Percentiles rank a stretch among this genome's conserved stretches.
phyloP scores from a whole-genome alignment of 2,329 filamentous ascomycete species.

The Pseudocercospora pini-densiflorae region DNA sequence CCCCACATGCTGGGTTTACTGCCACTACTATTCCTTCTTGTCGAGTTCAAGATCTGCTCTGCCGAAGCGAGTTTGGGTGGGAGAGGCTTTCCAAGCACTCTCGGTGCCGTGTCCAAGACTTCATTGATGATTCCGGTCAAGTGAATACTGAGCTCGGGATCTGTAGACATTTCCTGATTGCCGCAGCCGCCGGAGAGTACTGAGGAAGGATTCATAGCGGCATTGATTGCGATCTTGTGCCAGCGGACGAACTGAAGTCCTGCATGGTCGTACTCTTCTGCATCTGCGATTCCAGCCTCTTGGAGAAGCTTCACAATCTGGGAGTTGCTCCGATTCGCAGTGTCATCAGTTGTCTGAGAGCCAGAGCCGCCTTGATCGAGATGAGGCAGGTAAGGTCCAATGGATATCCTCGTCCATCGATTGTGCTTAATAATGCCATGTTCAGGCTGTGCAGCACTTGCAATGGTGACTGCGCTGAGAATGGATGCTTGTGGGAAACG shows the following conservation, averaged over 20 bases:
- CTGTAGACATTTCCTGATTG: constrained; percentile 68
- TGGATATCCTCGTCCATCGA: constrained; percentile 73
- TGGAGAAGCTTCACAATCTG: constrained; percentile 61
- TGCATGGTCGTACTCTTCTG: constrained; percentile 65
- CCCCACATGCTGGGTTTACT: constrained; percentile 68
- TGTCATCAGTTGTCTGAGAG: constrained; percentile 29
- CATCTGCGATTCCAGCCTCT: constrained; percentile 68
- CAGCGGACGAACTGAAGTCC: constrained; percentile 72
- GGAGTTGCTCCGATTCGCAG: constrained; percentile 46
- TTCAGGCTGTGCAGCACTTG: constrained; percentile 68
- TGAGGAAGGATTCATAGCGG: constrained; percentile 73
- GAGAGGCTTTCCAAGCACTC: constrained; percentile 65
- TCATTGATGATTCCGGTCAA: constrained; percentile 71
- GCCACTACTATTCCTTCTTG: constrained; percentile 64
- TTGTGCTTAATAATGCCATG: constrained; percentile 71
- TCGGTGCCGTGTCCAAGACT: constrained; percentile 66
- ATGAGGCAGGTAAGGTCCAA: constrained; percentile 67
- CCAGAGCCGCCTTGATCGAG: constrained; percentile 42
- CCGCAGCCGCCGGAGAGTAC: constrained; percentile 68
- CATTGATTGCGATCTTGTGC: constrained; percentile 80
- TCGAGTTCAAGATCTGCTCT: constrained; percentile 67
- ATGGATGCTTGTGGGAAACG: constrained; percentile 66
- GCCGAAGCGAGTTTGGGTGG: constrained; percentile 64
- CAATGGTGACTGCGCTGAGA: constrained; percentile 70
- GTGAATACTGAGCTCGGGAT: constrained; percentile 66